These are phyloP conservation scores for Apiospora arundinis DNA, from an alignment of 2,329 filamentous ascomycete species.

Conservation along the genomic window DNA sequence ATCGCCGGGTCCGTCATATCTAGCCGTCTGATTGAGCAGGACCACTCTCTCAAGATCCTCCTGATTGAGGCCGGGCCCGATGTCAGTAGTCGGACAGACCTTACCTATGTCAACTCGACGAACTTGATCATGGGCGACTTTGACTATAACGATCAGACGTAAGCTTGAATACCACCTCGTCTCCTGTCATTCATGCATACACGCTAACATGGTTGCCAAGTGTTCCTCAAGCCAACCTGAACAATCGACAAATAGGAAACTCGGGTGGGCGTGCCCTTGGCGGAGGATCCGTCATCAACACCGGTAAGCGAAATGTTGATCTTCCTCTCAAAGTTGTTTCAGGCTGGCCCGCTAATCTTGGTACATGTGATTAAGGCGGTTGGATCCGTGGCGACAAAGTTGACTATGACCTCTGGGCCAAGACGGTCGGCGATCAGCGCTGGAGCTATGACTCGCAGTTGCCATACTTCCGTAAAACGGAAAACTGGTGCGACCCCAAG, in stretches of 20 bases:
- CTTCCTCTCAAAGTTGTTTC: too few relatives aligned
- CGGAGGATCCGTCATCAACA: conserved; percentile 35
- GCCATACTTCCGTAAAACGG: conserved; percentile 51
- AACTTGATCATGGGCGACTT: conserved; percentile 33
- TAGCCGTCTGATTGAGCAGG: conserved; percentile 33
- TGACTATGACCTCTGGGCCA: conserved; percentile 37
- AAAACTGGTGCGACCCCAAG: conserved; percentile 37
- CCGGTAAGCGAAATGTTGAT: background rate
- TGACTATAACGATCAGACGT: conserved; percentile 35
- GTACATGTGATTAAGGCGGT: conserved; percentile 28
- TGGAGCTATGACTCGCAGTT: conserved; percentile 55
- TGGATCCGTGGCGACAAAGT: conserved; percentile 35
- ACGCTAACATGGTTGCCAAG: background rate
- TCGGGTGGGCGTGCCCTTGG: conserved; percentile 29
- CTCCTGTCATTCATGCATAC: background rate
- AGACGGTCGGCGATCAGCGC: conserved; percentile 30
- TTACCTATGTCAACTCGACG: conserved; percentile 32
- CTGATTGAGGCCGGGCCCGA: conserved; percentile 36
- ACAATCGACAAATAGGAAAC: background rate
- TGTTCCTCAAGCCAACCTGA: background rate
- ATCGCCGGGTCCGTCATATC: conserved; percentile 32
- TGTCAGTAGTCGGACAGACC: conserved; percentile 29
- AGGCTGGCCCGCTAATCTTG: background rate
- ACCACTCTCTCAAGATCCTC: conserved; percentile 28
- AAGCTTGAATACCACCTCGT: conserved; percentile 26